phyloP scores from a whole-genome alignment of 2,329 filamentous ascomycete species.

The Colletotrichum destructivum region DNA sequence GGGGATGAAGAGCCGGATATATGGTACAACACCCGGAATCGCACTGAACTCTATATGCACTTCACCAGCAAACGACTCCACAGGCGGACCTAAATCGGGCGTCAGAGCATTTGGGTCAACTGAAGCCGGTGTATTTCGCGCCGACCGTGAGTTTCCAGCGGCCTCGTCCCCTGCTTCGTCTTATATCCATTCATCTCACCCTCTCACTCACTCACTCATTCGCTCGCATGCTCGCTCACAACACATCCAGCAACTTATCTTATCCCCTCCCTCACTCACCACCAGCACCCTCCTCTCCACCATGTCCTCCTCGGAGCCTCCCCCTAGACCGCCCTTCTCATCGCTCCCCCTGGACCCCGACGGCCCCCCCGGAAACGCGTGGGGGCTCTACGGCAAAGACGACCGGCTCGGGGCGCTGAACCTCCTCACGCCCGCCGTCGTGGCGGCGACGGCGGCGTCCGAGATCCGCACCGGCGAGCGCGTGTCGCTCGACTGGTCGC shows the following conservation, averaged over 20 bases:
- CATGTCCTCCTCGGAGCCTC: slow-evolving; percentile 6
- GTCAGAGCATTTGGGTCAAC: background rate
- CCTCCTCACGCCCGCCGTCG: slow-evolving; percentile 65
- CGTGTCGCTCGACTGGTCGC: slow-evolving; percentile 53
- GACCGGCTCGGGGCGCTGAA: slow-evolving; percentile 71
- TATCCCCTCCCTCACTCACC: no score
- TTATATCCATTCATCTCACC: background rate
- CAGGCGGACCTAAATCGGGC: background rate
- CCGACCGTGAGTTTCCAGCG: slow-evolving; percentile 11
- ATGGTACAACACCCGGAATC: no score
- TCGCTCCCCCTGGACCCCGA: slow-evolving; percentile 64
- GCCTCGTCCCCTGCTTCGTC: background rate
- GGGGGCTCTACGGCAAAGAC: slow-evolving; percentile 66
- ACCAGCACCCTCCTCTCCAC: background rate
- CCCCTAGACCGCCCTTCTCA: slow-evolving; percentile 31
- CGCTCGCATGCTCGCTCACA: no score
- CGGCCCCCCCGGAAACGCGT: slow-evolving; percentile 68
- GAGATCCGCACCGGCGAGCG: slow-evolving; percentile 45
- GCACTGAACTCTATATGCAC: no score
- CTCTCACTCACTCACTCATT: background rate
- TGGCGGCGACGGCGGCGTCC: slow-evolving; percentile 44
- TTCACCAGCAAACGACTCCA: background rate
- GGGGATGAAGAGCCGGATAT: no score
- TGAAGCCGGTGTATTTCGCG: slow-evolving; percentile 19
- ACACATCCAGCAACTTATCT: no score